phyloP scores from a whole-genome alignment of 805 yeast genomes.

The Blastobotrys terrestris region DNA sequence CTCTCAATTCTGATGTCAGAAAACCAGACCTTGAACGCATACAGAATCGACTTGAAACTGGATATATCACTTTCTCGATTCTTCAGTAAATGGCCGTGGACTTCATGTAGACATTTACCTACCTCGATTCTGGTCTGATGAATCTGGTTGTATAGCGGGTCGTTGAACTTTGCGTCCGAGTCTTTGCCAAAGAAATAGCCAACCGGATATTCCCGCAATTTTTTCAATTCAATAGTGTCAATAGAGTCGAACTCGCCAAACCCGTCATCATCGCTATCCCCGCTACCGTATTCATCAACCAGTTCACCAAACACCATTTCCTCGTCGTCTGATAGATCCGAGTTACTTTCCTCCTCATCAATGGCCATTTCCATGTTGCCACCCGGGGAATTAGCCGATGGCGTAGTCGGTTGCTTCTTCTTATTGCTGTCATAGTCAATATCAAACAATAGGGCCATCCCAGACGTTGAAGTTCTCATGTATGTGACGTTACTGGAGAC shows the following conservation, averaged over 20 bases:
- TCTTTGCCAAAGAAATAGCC: conserved; percentile 59
- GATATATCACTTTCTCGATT: conserved; percentile 59
- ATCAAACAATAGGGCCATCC: conserved; percentile 66
- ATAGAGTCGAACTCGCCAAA: conserved; percentile 36
- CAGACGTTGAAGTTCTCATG: conserved; percentile 57
- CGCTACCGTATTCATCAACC: conserved; percentile 24
- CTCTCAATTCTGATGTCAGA: conserved; percentile 74
- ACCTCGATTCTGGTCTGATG: conserved; percentile 57
- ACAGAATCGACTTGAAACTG: conserved; percentile 53
- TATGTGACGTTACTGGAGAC: conserved; percentile 50
- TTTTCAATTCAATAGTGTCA: conserved; percentile 34
- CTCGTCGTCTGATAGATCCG: conserved; percentile 15
- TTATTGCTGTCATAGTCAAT: conserved; percentile 38
- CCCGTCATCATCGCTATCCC: conserved; percentile 32
- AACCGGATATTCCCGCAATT: conserved; percentile 55
- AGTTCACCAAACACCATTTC: conserved; percentile 24
- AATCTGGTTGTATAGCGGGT: conserved; percentile 41
- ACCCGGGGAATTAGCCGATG: not conserved
- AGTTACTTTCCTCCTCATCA: conserved; percentile 25
- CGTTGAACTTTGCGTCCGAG: conserved; percentile 33
- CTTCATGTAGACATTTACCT: conserved; percentile 57
- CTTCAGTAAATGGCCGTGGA: conserved; percentile 42
- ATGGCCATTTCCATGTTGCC: conserved; percentile 6
- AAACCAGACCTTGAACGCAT: conserved; percentile 68
- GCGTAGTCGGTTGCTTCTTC: not conserved